phyloP scores from a whole-genome alignment of 768 basidiomycete genomes.

The Pleurotus cornucopiae region DNA sequence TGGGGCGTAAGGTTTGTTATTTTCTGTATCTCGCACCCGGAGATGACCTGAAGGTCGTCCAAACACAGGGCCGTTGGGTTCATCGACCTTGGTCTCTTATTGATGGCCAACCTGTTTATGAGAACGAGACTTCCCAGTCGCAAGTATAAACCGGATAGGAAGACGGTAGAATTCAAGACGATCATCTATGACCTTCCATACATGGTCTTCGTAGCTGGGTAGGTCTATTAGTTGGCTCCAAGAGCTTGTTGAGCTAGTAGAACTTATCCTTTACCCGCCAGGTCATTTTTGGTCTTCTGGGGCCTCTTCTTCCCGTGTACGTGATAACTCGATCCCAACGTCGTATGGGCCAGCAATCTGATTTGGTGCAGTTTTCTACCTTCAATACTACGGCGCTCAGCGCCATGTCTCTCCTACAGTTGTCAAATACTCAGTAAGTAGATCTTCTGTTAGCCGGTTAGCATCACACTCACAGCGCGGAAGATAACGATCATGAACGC shows the following conservation, averaged over 20 bases:
- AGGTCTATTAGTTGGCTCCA: slow-evolving; percentile 8
- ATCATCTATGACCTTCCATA: slow-evolving; percentile 39
- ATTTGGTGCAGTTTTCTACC: slow-evolving; percentile 39
- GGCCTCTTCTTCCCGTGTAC: slow-evolving; percentile 48
- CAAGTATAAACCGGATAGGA: slow-evolving; percentile 15
- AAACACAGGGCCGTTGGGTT: slow-evolving; percentile 37
- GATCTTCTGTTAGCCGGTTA: neutral
- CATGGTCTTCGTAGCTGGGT: slow-evolving; percentile 38
- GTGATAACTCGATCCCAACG: slow-evolving; percentile 10
- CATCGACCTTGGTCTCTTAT: slow-evolving; percentile 39
- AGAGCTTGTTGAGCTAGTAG: no score
- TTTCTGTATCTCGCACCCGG: slow-evolving; percentile 18
- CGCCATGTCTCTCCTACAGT: slow-evolving; percentile 33
- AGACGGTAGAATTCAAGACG: slow-evolving; percentile 22
- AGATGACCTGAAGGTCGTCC: slow-evolving; percentile 14
- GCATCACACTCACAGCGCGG: neutral
- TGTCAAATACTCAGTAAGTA: slow-evolving; percentile 39
- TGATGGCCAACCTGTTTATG: slow-evolving; percentile 40
- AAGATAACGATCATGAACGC: slow-evolving; percentile 52
- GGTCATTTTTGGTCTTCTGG: slow-evolving; percentile 33
- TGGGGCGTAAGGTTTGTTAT: slow-evolving; percentile 38
- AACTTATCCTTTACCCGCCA: slow-evolving; percentile 8
- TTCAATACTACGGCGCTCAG: slow-evolving; percentile 41
- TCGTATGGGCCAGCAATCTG: no score
- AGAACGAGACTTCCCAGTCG: slow-evolving; percentile 30